phyloP scores from a whole-genome alignment of 176 grass and related monocot species.

The Carex pumila region DNA sequence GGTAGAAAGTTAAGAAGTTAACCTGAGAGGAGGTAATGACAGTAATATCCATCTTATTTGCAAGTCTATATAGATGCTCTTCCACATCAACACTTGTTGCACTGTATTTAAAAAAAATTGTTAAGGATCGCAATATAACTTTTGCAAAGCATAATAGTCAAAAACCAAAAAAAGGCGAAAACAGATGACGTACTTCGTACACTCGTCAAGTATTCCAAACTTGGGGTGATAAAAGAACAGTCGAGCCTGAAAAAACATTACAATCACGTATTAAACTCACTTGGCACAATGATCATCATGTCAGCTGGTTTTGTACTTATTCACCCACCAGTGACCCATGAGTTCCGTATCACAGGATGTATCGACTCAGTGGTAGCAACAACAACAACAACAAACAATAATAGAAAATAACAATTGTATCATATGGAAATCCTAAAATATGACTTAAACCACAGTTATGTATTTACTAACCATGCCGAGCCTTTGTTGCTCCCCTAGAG shows the following conservation, averaged over 20 bases:
- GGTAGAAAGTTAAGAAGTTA: neutral
- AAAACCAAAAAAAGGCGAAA: constrained; percentile 7
- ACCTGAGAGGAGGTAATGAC: constrained; percentile 94
- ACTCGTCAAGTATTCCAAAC: constrained; percentile 86
- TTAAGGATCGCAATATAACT: constrained; percentile 25
- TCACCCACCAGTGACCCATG: neutral
- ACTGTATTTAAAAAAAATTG: constrained; percentile 23
- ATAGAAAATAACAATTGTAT: neutral
- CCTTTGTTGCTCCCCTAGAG: constrained; percentile 90
- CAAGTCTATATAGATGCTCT: constrained; percentile 87
- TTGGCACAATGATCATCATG: neutral
- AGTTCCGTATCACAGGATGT: neutral
- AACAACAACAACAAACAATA: neutral
- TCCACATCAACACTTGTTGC: constrained; percentile 98
- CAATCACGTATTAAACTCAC: neutral
- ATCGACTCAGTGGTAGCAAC: too few relatives aligned
- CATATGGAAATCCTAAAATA: neutral
- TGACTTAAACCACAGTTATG: neutral
- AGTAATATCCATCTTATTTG: constrained; percentile 86
- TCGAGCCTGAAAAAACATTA: constrained; percentile 59
- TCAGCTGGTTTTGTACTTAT: neutral
- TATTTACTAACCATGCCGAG: constrained; percentile 75
- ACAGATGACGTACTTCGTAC: constrained; percentile 58
- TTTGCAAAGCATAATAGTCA: neutral
- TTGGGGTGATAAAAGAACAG: constrained; percentile 94